Percentiles rank a stretch among this genome's conserved stretches.
Conservation (phyloP, 176 grass and related monocot genomes). For the Juncus inflexus region DNA sequence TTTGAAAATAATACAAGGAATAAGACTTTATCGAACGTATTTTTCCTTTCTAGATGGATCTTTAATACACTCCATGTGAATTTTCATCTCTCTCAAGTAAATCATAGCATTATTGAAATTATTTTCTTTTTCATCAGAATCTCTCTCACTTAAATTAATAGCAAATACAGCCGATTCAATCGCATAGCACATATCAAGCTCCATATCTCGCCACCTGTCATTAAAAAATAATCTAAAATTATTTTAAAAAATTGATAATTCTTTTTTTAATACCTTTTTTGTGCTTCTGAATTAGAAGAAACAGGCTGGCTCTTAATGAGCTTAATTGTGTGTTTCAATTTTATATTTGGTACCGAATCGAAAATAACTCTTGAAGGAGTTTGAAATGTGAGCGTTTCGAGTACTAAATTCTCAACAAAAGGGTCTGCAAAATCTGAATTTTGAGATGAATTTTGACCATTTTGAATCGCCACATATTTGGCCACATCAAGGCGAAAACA, state of each 20-base stretch:
- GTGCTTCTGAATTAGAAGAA: slow-evolving; percentile 56
- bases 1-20: not conserved
- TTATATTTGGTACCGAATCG: slow-evolving; percentile 80
- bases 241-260: slow-evolving; percentile 9
- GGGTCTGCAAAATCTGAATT: slow-evolving; percentile 48
- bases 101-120: slow-evolving; percentile 64
- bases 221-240: slow-evolving; percentile 19
- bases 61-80: slow-evolving; percentile 80
- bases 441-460: slow-evolving; percentile 46
- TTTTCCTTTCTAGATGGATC: slow-evolving; percentile 63
- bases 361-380: slow-evolving; percentile 88
- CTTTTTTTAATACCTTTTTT: slow-evolving; percentile 68
- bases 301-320: slow-evolving; percentile 77
- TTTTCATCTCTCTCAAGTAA: slow-evolving; percentile 78
- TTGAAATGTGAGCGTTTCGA: slow-evolving; percentile 79
- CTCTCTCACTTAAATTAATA: slow-evolving; percentile 70
- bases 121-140: slow-evolving; percentile 36
- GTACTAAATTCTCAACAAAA: slow-evolving; percentile 98
- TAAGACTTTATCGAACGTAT: slow-evolving; percentile 7
- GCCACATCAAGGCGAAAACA: slow-evolving; percentile 95
- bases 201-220: slow-evolving; percentile 84
- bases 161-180: slow-evolving; percentile 77
- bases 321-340: slow-evolving; percentile 78
- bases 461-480: slow-evolving; percentile 76
- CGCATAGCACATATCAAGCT: slow-evolving; percentile 84